phyloP scores from a whole-genome alignment of 441 rosid genomes.

The Rhodomyrtus psidioides region DNA sequence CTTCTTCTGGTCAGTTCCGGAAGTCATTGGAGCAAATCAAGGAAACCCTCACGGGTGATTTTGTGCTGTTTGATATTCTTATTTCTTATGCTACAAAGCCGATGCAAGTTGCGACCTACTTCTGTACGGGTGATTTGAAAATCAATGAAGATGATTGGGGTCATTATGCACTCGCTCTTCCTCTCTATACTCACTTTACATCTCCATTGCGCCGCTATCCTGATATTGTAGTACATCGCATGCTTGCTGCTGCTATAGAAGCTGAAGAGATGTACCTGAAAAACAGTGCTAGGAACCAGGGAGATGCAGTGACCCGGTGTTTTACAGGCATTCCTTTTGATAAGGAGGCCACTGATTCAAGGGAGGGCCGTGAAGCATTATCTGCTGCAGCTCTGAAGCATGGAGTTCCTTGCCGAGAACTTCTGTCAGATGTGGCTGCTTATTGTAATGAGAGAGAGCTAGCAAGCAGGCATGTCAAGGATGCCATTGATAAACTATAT shows the following conservation, averaged over 20 bases:
- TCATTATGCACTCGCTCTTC: constrained; percentile 84
- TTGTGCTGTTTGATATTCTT: constrained; percentile 54
- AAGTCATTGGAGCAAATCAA: constrained; percentile 51
- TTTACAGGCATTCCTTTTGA: constrained; percentile 59
- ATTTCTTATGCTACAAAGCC: constrained; percentile 64
- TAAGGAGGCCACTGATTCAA: constrained; percentile 50
- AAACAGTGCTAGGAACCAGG: constrained; percentile 9
- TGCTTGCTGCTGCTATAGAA: constrained; percentile 74
- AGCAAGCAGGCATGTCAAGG: constrained; percentile 70
- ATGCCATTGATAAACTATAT: constrained; percentile 73
- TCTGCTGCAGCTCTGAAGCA: constrained; percentile 54
- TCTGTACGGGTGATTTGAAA: constrained; percentile 64
- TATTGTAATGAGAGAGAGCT: constrained; percentile 62
- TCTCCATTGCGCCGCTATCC: constrained; percentile 90
- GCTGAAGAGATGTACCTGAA: constrained; percentile 53
- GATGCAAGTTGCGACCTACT: constrained; percentile 84
- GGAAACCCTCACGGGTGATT: constrained; percentile 66
- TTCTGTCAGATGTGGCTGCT: constrained; percentile 50
- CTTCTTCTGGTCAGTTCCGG: constrained; percentile 60
- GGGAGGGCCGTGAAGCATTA: constrained; percentile 51
- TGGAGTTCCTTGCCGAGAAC: constrained; percentile 42
- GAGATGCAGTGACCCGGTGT: constrained; percentile 23
- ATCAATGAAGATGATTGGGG: constrained; percentile 55
- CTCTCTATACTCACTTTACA: constrained; percentile 90
- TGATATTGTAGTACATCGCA: constrained; percentile 83